Base-by-base conservation (phyloP, 1,284 basidiomycete genomes). In the Marasmius tenuissimus region DNA sequence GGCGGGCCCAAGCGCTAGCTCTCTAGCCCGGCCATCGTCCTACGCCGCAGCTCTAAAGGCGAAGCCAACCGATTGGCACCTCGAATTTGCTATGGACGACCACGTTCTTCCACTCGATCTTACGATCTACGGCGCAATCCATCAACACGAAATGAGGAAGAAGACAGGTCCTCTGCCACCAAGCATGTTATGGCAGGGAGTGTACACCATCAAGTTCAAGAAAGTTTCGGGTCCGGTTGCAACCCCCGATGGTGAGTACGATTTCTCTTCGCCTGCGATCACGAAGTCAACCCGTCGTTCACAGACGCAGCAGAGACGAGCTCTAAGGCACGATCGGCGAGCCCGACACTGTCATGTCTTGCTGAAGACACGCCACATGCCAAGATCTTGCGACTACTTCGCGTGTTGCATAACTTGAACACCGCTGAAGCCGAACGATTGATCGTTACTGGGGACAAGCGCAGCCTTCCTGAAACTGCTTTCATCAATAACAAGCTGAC, bases 401-500 rank as follows among this genome's bases (percentile, higher is more conserved):
- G 94, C 35, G 93, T 96, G 1, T 76, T 99, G 27, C 91, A 95
- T 72, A 89, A 88, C 68, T 76, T 98, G 50, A 90, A 92, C 64
- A 86, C 81, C 0, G 68, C 81, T 38, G 88, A 91, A 70, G 73
- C 76, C 14, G 90, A 93, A 69, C 84, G 87, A 16, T 73, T 78
- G 12, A 68, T 73, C 2, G 77, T 81, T 35, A 72, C 77, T 22
- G 77, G 78, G 6, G 82, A 85, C 42, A 86, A 81, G 60, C 80
- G 85, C 39, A 80, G 81, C 61, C 78, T 90, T 35, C 76, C 87
- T 10, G 93, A 96, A 64, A 86, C 89, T 1, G 85, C 92, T 0
- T 99, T 99, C 72, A 88, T 99, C 67, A 99, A 99, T 75, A 98
- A 98, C 80, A 98, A 99, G 77, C 80, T 99, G 51, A 96, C 96